These are phyloP conservation scores for Thielaviopsis ethacetica DNA, from an alignment of 2,329 filamentous ascomycete genomes.

Conservation along the genomic window DNA sequence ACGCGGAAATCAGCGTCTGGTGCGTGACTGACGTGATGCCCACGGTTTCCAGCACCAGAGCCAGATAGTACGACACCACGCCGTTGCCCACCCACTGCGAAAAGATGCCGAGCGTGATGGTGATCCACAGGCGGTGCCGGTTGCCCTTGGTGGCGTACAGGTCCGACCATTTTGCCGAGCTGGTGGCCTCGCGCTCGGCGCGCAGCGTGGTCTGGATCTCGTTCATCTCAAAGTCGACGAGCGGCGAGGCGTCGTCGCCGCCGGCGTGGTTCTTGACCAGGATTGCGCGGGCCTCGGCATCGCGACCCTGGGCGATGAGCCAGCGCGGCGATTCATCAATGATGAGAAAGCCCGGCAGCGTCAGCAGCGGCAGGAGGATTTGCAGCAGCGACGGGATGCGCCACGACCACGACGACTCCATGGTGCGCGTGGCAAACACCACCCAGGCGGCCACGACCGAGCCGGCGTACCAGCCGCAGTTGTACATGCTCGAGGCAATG, in stretches of 20 bases:
- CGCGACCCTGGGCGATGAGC: constrained; percentile 19
- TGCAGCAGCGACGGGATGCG: constrained; percentile 25
- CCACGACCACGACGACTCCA: constrained; percentile 22
- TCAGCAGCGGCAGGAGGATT: constrained; percentile 24
- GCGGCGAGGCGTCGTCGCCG: constrained; percentile 30
- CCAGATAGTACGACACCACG: constrained; percentile 32
- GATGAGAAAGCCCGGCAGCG: constrained; percentile 17
- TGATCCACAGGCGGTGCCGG: constrained; percentile 31
- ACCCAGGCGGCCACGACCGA: constrained; percentile 30
- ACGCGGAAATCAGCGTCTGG: constrained; percentile 21
- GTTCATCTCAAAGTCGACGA: constrained; percentile 42
- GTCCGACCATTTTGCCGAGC: constrained; percentile 33
- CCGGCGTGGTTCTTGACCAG: constrained; percentile 32
- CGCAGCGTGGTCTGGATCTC: constrained; percentile 42
- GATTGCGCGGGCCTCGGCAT: constrained; percentile 19
- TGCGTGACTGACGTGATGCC: constrained; percentile 24
- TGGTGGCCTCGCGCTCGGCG: constrained; percentile 35
- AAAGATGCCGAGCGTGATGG: constrained; percentile 33
- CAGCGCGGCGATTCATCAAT: constrained; percentile 21
- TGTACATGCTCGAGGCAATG: constrained; percentile 40
- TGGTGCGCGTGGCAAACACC: constrained; percentile 24
- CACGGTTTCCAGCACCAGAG: constrained; percentile 28
- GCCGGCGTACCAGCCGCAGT: constrained; percentile 27
- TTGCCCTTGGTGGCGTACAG: constrained; percentile 34
- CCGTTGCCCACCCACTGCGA: constrained; percentile 38